A percentile compares a stretch with the other conserved stretches of the same genome.
phyloP scores from a whole-genome alignment of 2,329 filamentous ascomycete species.

The Sphaerulina vaccinii region DNA sequence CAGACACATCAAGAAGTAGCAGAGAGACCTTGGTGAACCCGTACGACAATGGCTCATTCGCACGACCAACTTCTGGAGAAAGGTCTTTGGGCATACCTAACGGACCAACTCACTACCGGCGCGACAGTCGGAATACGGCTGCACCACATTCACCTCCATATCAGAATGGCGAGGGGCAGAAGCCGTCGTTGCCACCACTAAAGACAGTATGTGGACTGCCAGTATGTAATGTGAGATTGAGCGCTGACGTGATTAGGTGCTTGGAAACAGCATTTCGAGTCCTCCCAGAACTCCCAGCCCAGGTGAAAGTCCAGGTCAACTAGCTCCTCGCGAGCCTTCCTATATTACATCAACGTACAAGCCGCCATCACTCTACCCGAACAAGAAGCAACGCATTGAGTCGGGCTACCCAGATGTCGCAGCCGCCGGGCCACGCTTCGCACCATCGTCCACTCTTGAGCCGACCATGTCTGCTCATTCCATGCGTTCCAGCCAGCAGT shows the following conservation, averaged over 20 bases:
- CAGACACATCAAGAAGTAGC: conserved; percentile 33
- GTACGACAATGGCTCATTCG: conserved; percentile 12
- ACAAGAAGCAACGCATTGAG: conserved; percentile 37
- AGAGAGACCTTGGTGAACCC: conserved; percentile 30
- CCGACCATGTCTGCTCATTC: conserved; percentile 11
- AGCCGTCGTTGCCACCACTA: conserved; percentile 37
- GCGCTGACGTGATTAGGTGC: conserved; percentile 25
- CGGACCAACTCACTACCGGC: conserved; percentile 17
- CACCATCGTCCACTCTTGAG: conserved; percentile 19
- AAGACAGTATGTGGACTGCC: conserved; percentile 31
- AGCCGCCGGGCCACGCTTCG: conserved; percentile 15
- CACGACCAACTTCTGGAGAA: conserved; percentile 4
- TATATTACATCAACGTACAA: conserved; percentile 36
- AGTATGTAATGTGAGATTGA: not conserved
- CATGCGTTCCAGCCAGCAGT: conserved; percentile 17
- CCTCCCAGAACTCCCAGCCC: conserved; percentile 35
- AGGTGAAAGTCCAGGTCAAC: conserved; percentile 27
- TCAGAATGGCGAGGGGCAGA: conserved; percentile 27
- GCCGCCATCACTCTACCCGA: conserved; percentile 37
- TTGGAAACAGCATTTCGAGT: conserved; percentile 33
- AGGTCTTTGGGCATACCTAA: conserved; percentile 13
- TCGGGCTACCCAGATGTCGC: conserved; percentile 4
- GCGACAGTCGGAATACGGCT: conserved; percentile 25
- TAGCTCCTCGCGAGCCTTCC: conserved; percentile 34
- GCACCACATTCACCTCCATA: conserved; percentile 36